Evolutionary conservation across 1,139 yeast genomes (phyloP).

Genomic region (Fermentozyma sake): DNA sequence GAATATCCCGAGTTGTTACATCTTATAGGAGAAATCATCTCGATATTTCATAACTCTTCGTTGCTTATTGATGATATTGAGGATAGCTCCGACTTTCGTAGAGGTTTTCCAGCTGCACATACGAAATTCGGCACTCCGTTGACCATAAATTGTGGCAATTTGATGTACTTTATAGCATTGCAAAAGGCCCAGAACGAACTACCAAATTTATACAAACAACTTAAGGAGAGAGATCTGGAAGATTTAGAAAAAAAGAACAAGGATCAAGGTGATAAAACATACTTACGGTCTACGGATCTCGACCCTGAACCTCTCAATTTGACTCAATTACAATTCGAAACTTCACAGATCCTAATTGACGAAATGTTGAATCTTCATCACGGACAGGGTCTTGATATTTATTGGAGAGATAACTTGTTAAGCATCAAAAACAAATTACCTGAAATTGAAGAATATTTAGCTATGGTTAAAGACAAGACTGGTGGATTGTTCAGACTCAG

Average conservation of each 20-base stretch:
- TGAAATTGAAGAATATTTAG: slow-evolving; percentile 58
- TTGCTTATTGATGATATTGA: slow-evolving; percentile 70
- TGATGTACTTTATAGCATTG: slow-evolving; percentile 74
- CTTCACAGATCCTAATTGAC: slow-evolving; percentile 46
- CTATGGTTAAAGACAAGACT: slow-evolving; percentile 85
- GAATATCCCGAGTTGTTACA: slow-evolving; percentile 4
- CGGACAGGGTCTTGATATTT: slow-evolving; percentile 86
- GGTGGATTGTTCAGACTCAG: slow-evolving; percentile 83
- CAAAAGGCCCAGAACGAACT: slow-evolving; percentile 35
- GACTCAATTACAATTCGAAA: slow-evolving; percentile 8
- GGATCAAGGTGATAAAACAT: background rate
- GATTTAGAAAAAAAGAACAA: background rate
- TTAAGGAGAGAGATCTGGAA: no score
- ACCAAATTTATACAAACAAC: slow-evolving; percentile 10
- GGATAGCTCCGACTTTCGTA: slow-evolving; percentile 62
- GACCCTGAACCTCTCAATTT: background rate
- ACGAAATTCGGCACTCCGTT: slow-evolving; percentile 68
- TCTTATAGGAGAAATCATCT: slow-evolving; percentile 10
- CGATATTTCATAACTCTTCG: slow-evolving; percentile 13
- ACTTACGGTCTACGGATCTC: no score
- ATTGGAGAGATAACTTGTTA: slow-evolving; percentile 66
- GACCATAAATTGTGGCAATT: slow-evolving; percentile 78
- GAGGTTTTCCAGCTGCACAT: slow-evolving; percentile 81
- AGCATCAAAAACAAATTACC: slow-evolving; percentile 44
- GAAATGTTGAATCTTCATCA: slow-evolving; percentile 78